Conservation (phyloP, 768 basidiomycete species). For the Xanthoconium purpureum region DNA sequence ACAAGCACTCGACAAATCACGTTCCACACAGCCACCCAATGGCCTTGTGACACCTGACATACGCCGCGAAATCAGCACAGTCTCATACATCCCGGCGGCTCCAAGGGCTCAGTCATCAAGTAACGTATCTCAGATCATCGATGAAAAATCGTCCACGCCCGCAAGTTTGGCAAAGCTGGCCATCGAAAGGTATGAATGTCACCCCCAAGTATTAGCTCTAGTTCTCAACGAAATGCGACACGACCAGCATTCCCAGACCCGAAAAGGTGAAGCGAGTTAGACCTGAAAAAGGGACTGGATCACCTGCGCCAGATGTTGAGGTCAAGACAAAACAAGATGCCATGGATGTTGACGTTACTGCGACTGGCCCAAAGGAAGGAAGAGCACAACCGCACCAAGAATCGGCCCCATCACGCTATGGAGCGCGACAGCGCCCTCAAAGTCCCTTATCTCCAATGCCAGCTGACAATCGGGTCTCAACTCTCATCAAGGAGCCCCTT, state of each 20-base stretch:
- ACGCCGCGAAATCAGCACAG: slow-evolving; percentile 33
- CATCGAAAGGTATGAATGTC: slow-evolving; percentile 56
- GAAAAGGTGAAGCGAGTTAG: slow-evolving; percentile 69
- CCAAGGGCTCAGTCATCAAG: slow-evolving; percentile 54
- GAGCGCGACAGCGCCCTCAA: slow-evolving; percentile 20
- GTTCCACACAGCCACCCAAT: slow-evolving; percentile 37
- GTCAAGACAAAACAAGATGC: slow-evolving; percentile 26
- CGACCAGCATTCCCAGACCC: slow-evolving; percentile 65
- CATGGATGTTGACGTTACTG: slow-evolving; percentile 36
- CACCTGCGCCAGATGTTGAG: slow-evolving; percentile 34
- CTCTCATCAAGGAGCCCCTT: slow-evolving; percentile 18
- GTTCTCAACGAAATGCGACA: slow-evolving; percentile 6
- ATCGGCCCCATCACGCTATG: slow-evolving; percentile 17
- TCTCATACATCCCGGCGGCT: slow-evolving; percentile 37
- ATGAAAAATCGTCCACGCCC: slow-evolving; percentile 33
- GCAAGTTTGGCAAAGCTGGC: slow-evolving; percentile 50
- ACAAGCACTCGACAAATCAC: slow-evolving; percentile 34
- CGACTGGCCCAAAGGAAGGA: slow-evolving; percentile 26
- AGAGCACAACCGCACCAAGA: slow-evolving; percentile 23
- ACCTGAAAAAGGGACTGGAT: slow-evolving; percentile 36
- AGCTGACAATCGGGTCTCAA: slow-evolving; percentile 17
- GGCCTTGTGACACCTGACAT: slow-evolving; percentile 34
- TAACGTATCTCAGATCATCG: slow-evolving; percentile 21
- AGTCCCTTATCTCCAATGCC: slow-evolving; percentile 12
- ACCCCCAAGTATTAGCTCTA: background rate